Conservation (phyloP, 805 yeast genomes). For the Starmerella vaccinii region DNA sequence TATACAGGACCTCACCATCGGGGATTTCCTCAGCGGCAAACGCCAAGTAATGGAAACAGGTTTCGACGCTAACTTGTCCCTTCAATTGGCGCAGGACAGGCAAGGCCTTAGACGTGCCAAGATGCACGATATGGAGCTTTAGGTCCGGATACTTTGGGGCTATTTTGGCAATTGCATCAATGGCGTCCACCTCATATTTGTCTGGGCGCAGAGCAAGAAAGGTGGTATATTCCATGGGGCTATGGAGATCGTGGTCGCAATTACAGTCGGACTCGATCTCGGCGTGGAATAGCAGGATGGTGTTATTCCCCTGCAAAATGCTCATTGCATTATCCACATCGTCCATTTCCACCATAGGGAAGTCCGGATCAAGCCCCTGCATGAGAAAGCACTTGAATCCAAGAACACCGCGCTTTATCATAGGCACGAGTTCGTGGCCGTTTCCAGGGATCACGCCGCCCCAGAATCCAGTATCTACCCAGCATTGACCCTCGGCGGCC, state of each 20-base stretch:
- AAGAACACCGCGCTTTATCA: slow-evolving; percentile 76
- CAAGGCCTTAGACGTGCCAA: slow-evolving; percentile 75
- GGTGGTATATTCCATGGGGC: slow-evolving; percentile 57
- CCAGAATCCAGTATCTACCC: slow-evolving; percentile 96
- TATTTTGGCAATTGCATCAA: slow-evolving; percentile 56
- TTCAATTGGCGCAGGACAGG: slow-evolving; percentile 48
- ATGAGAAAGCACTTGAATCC: slow-evolving; percentile 91
- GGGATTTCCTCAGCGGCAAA: slow-evolving; percentile 69
- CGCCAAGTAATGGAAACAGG: slow-evolving; percentile 86
- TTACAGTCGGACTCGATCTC: slow-evolving; percentile 55
- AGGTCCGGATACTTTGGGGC: slow-evolving; percentile 37
- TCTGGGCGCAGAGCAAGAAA: slow-evolving; percentile 84
- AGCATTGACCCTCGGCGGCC: slow-evolving; percentile 72
- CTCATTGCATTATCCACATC: slow-evolving; percentile 62
- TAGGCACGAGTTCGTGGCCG: slow-evolving; percentile 55
- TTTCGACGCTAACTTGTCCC: slow-evolving; percentile 60
- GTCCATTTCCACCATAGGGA: slow-evolving; percentile 63
- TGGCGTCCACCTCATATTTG: slow-evolving; percentile 74
- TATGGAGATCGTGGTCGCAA: slow-evolving; percentile 25
- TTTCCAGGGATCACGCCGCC: slow-evolving; percentile 87
- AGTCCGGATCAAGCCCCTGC: slow-evolving; percentile 93
- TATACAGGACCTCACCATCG: slow-evolving; percentile 68
- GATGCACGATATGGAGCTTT: slow-evolving; percentile 74
- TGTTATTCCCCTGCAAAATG: slow-evolving; percentile 48
- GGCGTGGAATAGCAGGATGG: slow-evolving; percentile 85